phyloP scores from a whole-genome alignment of 179 eudicot species.

The Drosera spatulata region DNA sequence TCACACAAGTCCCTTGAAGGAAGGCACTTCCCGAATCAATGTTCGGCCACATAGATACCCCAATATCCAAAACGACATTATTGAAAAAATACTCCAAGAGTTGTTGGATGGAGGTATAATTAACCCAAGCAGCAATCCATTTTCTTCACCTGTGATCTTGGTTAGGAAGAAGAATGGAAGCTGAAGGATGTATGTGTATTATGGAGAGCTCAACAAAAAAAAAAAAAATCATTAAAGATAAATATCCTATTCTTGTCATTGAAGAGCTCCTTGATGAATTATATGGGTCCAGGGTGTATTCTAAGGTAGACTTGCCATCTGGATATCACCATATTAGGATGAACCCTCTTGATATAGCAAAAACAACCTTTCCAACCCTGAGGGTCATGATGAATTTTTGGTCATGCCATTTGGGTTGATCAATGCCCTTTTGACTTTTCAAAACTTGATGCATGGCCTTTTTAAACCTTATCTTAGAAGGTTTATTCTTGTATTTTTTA shows the following conservation, averaged over 20 bases:
- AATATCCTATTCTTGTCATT: not conserved
- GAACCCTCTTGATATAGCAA: not conserved
- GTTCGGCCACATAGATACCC: too few species aligned
- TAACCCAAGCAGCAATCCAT: not conserved
- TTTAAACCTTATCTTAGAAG: not conserved
- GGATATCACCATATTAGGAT: not conserved
- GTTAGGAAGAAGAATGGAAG: not conserved
- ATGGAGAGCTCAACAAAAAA: not conserved
- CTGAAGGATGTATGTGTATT: not conserved
- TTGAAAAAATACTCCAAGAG: not conserved
- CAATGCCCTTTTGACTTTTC: not conserved
- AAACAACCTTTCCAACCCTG: not conserved
- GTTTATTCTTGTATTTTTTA: not conserved
- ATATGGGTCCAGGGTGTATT: not conserved
- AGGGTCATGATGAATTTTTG: not conserved
- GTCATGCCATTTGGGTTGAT: not conserved
- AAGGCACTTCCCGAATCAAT: not conserved
- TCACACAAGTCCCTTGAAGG: not conserved
- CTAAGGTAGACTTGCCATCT: not conserved
- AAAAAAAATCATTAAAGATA: not conserved
- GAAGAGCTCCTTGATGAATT: slow-evolving; percentile 1
- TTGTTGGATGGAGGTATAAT: not conserved
- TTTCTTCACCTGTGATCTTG: not conserved
- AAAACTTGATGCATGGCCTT: not conserved
- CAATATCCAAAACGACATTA: not conserved